Conservation (phyloP, 2,329 filamentous ascomycete species). For the Lecanosticta acicola region DNA sequence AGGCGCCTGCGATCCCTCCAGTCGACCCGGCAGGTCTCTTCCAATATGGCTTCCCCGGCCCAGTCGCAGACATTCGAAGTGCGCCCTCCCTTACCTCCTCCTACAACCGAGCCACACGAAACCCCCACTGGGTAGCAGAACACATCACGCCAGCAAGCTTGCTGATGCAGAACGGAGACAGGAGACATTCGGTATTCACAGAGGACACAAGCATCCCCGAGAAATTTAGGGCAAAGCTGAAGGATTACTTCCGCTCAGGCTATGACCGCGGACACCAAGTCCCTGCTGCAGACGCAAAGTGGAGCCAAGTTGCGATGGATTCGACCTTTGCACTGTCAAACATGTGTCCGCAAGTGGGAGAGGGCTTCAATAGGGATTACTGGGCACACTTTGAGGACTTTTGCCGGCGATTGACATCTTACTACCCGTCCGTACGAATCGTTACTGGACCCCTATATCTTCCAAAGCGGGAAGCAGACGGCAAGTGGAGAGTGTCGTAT, state of each 20-base stretch:
- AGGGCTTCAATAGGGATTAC: conserved; percentile 98
- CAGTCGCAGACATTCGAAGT: conserved; percentile 72
- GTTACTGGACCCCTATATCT: conserved; percentile 93
- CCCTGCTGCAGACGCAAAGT: conserved; percentile 91
- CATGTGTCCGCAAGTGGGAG: conserved; percentile 97
- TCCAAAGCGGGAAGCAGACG: conserved; percentile 75
- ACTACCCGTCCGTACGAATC: conserved; percentile 81
- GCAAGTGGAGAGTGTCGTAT: conserved; percentile 93
- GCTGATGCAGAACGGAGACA: conserved; percentile 67
- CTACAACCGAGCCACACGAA: conserved; percentile 84
- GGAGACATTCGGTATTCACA: conserved; percentile 73
- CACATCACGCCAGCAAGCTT: conserved; percentile 91
- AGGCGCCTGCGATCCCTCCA: conserved; percentile 25
- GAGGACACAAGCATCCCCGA: conserved; percentile 77
- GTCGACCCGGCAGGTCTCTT: conserved; percentile 49
- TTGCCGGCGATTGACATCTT: conserved; percentile 72
- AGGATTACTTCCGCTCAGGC: conserved; percentile 90
- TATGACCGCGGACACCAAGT: conserved; percentile 97
- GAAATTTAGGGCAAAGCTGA: conserved; percentile 81
- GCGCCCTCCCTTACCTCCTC: conserved; percentile 74
- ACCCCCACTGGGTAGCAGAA: conserved; percentile 87
- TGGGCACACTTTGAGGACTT: conserved; percentile 99
- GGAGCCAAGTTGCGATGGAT: conserved; percentile 91
- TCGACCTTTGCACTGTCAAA: conserved; percentile 89
- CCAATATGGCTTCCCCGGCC: conserved; percentile 75